phyloP scores from a whole-genome alignment of 805 yeast species.

The Ascoidea tarda region DNA sequence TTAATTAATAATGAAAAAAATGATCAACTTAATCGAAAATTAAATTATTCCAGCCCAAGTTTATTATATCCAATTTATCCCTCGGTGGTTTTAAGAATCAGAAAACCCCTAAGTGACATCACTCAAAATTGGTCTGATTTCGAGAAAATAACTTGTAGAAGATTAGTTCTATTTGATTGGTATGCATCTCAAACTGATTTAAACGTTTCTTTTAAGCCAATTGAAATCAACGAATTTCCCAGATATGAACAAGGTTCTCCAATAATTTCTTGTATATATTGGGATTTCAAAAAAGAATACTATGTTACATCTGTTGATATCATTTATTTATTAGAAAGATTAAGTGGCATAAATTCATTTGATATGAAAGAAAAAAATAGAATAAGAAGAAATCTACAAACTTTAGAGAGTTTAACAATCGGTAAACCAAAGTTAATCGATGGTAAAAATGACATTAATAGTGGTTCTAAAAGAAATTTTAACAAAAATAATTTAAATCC shows the following conservation, averaged over 20 bases:
- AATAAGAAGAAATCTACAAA: conserved; percentile 27
- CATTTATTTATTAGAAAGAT: conserved; percentile 22
- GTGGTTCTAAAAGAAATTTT: conserved; percentile 5
- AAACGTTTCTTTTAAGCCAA: not conserved
- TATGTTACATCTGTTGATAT: conserved; percentile 26
- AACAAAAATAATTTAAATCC: conserved; percentile 7
- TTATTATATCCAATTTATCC: not conserved
- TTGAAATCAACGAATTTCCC: not conserved
- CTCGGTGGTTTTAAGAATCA: not conserved
- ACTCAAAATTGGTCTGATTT: not conserved
- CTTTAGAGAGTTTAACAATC: conserved; percentile 25
- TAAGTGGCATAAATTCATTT: conserved; percentile 22
- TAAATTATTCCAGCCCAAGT: not conserved
- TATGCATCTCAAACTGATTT: not conserved
- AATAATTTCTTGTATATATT: conserved; percentile 13
- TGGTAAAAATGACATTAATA: not conserved
- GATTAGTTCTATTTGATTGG: not conserved
- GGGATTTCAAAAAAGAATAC: conserved; percentile 24
- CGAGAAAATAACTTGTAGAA: not conserved
- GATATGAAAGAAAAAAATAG: conserved; percentile 29
- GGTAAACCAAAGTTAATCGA: conserved; percentile 13
- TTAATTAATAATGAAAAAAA: not conserved
- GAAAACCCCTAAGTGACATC: not conserved
- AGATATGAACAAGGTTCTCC: not conserved
- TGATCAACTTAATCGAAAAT: not conserved